Base-by-base conservation (phyloP, 1,284 basidiomycete species). In the Ganoderma multipileum region DNA sequence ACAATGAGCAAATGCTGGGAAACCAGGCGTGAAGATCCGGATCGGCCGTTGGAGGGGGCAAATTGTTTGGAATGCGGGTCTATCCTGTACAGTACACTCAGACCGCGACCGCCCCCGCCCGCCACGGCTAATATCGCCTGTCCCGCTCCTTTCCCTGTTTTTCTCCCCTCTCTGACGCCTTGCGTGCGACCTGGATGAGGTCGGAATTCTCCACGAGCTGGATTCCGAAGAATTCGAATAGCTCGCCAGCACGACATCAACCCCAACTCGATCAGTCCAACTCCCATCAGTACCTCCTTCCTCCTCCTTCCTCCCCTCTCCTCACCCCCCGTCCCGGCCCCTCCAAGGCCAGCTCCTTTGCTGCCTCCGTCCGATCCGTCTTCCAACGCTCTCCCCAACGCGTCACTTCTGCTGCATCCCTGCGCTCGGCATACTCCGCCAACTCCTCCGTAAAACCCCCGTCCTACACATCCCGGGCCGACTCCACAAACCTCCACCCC, bases 241-340 rank as follows among this genome's bases (percentile, higher is more conserved):
- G 61, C 68, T 66, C 70, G 58, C 68, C 68, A 63, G 72, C 66
- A 70, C 70, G 72, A 70, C 73, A 75, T 75, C 74, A 75, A 59
- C 64, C 71, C 65, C 72, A 75, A 67, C 74, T 72, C 71, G 73
- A 78, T 75, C 75, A 74, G 72, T 75, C 77, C 72, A 74, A 75
- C 74, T 64, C 68, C 75, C 68, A 74, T 73, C 81, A 81, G 61
- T 76, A 76, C 83, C 84, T 73, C 81, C 84, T 67, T 82, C 86
- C 64, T 70, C 72, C 84, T 73, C 82, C 85, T 66, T 82, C 86
- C 66, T 67, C 71, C 61, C 79, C 85, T 26, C 83, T 81, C 74
- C 80, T 76, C 60, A 70, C 80, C 26, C 81, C 84, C 52, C 81
- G 84, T 61, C 68, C 79, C 14, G 61, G 68, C 55, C 57, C 76